phyloP scores from a whole-genome alignment of 2,329 filamentous ascomycete genomes.

The Talaromyces sp. region DNA sequence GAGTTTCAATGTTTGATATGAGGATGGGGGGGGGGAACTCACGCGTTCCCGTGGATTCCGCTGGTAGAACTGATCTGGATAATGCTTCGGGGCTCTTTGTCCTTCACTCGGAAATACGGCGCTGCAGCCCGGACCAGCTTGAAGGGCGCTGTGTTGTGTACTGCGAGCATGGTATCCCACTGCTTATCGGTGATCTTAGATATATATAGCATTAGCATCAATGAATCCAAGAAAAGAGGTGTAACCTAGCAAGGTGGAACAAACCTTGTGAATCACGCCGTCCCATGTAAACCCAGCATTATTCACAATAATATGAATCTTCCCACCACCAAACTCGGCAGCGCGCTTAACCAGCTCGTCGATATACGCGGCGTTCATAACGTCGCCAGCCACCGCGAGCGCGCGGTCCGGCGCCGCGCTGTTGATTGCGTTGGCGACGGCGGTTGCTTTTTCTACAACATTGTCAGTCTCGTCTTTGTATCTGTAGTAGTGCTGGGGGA shows the following conservation, averaged over 20 bases:
- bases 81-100: constrained; percentile 71
- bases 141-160: constrained; percentile 84
- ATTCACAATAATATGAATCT: constrained; percentile 88
- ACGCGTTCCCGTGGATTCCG: constrained; percentile 76
- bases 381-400: constrained; percentile 69
- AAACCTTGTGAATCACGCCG: constrained; percentile 77
- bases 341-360: constrained; percentile 66
- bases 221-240: neutral
- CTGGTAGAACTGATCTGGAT: constrained; percentile 81
- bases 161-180: constrained; percentile 80
- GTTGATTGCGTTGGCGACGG: constrained; percentile 67
- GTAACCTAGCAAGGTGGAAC: too few species aligned
- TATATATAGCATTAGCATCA: neutral
- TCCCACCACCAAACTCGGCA: constrained; percentile 75
- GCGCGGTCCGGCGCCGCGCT: constrained; percentile 57
- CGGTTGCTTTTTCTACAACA: constrained; percentile 61
- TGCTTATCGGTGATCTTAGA: constrained; percentile 74
- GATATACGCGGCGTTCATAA: constrained; percentile 67
- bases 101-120: constrained; percentile 81
- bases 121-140: constrained; percentile 73
- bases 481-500: neutral
- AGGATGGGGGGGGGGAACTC: constrained; percentile 14
- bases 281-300: constrained; percentile 94
- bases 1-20: too few species aligned
- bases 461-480: neutral